Evolutionary conservation across 139 green algal species (phyloP), one percentile per base, ranked within the genome.

Genomic region (Chlamydomonas sphaeroides): DNA sequence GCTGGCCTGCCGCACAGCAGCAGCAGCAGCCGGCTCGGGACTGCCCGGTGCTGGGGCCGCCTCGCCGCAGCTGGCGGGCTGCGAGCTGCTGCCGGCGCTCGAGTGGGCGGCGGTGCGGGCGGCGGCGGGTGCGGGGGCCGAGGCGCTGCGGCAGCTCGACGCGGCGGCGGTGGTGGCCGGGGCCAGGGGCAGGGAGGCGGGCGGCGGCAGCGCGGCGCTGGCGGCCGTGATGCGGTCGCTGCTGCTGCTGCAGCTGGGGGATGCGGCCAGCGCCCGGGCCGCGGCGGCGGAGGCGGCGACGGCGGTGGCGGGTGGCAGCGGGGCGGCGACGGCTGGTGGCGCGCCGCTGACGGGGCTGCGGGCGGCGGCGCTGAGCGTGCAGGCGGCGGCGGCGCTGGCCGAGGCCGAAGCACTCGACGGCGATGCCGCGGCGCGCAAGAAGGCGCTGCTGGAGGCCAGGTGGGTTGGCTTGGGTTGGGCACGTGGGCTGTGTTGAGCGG

Each of bases 401-500:
- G 56, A 14, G 59, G 25, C 42, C 62, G 61, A 7, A 45, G 59
- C 20, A n/a, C 62, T 20, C 20, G 42, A 26, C 7, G 41, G 21
- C n/a, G n/a, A 36, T 5, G 74, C 75, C 11, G 42, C 75, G 61
- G 62, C 63, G 15, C 61, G 62, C 15, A 82, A 72, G 75, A 63
- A 65, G 33, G 28, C 38, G 21, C 62, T 82, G 42, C 62, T 82
- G 25, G 75, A 82, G n/a, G 75, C 75, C n/a, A 72, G 75, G 74
- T 48, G 56, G n/a, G n/a, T n/a, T n/a, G n/a, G n/a, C n/a, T n/a
- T n/a, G n/a, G n/a, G n/a, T n/a, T n/a, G n/a, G 15, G 53, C 5
- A 39, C n/a, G 7, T 5, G 57, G 26, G 28, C 5, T 28, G 5
- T 15, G 25, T 11, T 35, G 57, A 35, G 5, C 15, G 28, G 28